Conservation (phyloP, 2,329 filamentous ascomycete genomes). For the Ciborinia camelliae region DNA sequence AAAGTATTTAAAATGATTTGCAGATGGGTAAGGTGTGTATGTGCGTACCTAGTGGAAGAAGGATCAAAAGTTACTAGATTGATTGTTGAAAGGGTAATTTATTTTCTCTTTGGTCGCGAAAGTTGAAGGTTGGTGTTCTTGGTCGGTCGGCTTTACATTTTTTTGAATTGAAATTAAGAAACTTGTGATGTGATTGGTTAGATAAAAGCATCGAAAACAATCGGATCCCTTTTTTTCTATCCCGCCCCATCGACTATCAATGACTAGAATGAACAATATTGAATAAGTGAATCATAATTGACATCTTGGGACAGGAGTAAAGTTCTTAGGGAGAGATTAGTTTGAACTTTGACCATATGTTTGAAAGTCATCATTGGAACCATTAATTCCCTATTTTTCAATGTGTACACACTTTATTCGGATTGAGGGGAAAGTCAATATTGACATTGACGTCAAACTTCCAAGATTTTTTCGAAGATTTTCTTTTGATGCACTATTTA, state of each 20-base stretch:
- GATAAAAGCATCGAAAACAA: background rate
- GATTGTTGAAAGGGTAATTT: background rate
- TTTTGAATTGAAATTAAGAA: background rate
- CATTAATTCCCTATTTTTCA: too few relatives aligned
- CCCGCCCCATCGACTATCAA: too few relatives aligned
- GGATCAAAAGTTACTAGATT: background rate
- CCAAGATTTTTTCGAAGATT: too few relatives aligned
- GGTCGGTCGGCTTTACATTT: background rate
- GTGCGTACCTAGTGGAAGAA: too few relatives aligned
- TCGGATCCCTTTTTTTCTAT: background rate
- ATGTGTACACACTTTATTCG: too few relatives aligned
- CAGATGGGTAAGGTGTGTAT: too few relatives aligned
- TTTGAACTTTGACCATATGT: too few relatives aligned
- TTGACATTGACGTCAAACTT: too few relatives aligned
- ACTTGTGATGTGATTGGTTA: background rate
- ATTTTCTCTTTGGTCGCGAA: constrained; percentile 13
- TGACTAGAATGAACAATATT: background rate
- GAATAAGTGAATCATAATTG: background rate
- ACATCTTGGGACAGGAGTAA: too few relatives aligned
- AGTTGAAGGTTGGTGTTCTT: constrained; percentile 4
- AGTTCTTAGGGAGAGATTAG: too few relatives aligned
- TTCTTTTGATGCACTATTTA: too few relatives aligned
- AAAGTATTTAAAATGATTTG: background rate
- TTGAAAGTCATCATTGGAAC: too few relatives aligned
- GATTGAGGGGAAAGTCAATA: background rate